phyloP scores from a whole-genome alignment of 495 filamentous ascomycete genomes.

The Cryomyces minteri region DNA sequence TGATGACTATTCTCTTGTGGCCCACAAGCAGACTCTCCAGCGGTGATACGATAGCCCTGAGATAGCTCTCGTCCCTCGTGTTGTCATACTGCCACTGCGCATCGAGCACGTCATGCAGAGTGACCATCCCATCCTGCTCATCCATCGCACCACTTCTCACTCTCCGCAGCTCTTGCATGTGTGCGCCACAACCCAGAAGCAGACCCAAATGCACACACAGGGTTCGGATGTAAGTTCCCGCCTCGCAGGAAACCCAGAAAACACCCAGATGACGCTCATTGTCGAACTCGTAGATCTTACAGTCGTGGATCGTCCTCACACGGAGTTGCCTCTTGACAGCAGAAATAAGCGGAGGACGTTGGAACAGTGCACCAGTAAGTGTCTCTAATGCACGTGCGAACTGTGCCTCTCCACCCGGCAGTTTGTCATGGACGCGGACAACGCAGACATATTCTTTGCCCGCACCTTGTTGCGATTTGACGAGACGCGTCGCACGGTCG shows the following conservation, averaged over 20 bases:
- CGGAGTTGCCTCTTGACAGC: conserved; percentile 96
- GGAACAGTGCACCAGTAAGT: conserved; percentile 89
- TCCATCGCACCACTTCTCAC: conserved; percentile 90
- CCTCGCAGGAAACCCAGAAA: conserved; percentile 98
- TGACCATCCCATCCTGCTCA: conserved; percentile 73
- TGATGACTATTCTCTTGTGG: conserved; percentile 93
- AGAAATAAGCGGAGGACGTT: conserved; percentile 90
- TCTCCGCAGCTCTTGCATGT: conserved; percentile 96
- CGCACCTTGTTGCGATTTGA: conserved; percentile 95
- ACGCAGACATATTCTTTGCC: conserved; percentile 84
- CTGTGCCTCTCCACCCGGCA: conserved; percentile 78
- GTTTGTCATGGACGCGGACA: conserved; percentile 77
- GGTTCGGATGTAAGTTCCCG: conserved; percentile 95
- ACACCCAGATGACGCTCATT: conserved; percentile 95
- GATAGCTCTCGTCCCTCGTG: conserved; percentile 68
- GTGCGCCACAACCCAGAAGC: conserved; percentile 80
- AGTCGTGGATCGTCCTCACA: conserved; percentile 91
- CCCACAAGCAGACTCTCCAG: conserved; percentile 77
- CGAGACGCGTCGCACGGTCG: conserved; percentile 86
- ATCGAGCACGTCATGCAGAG: conserved; percentile 87
- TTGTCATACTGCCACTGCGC: conserved; percentile 91
- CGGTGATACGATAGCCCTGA: conserved; percentile 74
- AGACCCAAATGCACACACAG: conserved; percentile 92
- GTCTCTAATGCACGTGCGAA: conserved; percentile 83
- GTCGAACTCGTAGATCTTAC: conserved; percentile 89